Base-by-base conservation (phyloP, 345 rosid species). In the Psidium guajava region DNA sequence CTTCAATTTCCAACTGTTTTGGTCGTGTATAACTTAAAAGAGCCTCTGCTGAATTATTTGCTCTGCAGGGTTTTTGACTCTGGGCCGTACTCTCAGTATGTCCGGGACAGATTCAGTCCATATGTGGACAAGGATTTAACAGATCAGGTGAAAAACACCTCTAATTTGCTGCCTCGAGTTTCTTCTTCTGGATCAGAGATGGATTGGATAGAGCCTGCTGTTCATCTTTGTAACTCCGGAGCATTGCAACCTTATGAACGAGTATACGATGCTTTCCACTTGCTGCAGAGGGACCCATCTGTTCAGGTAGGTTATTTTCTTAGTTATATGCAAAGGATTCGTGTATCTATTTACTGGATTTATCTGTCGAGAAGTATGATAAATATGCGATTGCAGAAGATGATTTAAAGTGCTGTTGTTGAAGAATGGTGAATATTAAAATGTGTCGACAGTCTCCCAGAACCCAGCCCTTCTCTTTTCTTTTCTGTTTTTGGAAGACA, bases 121-220 rank as follows among this genome's bases (percentile, higher is more conserved):
- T 85, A 87, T 90, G 83, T 36, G 40, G 89, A 89, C 80, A 86
- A 85, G 52, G 91, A 92, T 84, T 84, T 84, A 44, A 3, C 52
- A 50, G 84, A 85, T 85, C 59, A 54, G 25, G 56, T 82, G 44
- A 56, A 90, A 73, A 87, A 77, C 85, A 85, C 89, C 27, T 81
- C 90, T 54, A 88, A 54, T 51, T 16, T 91, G 87, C 85, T 87
- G 73, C 87, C 73, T 73, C 89, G 32, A 82, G 91, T 81, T 90
- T 87, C 94, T 86, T 91, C 93, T 1, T 88, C 81, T 83, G 94
- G 91, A 27, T 88, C 91, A 22, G 95, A 93, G 82, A 55, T 82
- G 82, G 98, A 95, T 81, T 95, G 99, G 97, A 88, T 85, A 87
- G 99, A 97, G 89, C 97, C 98, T 32, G 88, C 94, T 11, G 69